Percentiles rank a stretch among this genome's conserved stretches.
Evolutionary conservation across 176 grass and related monocot species (phyloP).

Genomic region (Avena insularis): DNA sequence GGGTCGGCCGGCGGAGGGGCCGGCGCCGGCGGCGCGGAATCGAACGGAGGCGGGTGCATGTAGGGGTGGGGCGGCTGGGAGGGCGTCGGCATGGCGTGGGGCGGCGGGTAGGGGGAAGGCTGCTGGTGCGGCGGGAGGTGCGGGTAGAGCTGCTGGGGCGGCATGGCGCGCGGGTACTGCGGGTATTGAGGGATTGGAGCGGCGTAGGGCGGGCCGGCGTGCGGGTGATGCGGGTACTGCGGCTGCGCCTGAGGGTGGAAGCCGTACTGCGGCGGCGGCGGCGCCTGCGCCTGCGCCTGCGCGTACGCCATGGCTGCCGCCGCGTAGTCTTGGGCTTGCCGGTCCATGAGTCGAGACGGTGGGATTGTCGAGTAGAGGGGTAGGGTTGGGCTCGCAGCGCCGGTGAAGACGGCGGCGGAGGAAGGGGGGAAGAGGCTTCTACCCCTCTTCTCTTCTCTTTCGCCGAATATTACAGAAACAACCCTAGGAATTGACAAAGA

Average conservation of each 20-base stretch:
- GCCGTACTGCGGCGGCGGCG: constrained; percentile 67
- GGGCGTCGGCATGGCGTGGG: constrained; percentile 54
- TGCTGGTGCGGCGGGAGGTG: constrained; percentile 62
- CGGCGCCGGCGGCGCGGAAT: constrained; percentile 56
- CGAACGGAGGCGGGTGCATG: constrained; percentile 61
- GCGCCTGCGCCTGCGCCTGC: constrained; percentile 57
- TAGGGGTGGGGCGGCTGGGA: constrained; percentile 42
- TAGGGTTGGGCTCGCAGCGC: constrained; percentile 23
- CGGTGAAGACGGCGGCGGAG: constrained; percentile 42
- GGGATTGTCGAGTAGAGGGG: not conserved
- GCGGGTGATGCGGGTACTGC: constrained; percentile 72
- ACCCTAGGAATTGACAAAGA: not conserved
- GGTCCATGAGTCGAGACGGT: constrained; percentile 57
- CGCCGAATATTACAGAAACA: constrained; percentile 28
- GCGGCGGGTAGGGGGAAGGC: constrained; percentile 49
- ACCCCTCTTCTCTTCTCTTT: not conserved
- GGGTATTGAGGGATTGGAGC: constrained; percentile 69
- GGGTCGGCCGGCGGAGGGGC: constrained; percentile 69
- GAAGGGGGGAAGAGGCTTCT: constrained; percentile 23
- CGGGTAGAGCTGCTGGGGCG: constrained; percentile 60
- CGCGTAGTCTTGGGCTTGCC: constrained; percentile 82
- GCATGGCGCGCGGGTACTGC: constrained; percentile 63
- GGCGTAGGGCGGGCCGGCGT: constrained; percentile 50
- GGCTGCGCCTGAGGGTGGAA: constrained; percentile 78
- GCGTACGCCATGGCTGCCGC: constrained; percentile 80